These are phyloP conservation scores for Tuber indicum DNA, from an alignment of 495 filamentous ascomycete genomes.

Conservation along the genomic window DNA sequence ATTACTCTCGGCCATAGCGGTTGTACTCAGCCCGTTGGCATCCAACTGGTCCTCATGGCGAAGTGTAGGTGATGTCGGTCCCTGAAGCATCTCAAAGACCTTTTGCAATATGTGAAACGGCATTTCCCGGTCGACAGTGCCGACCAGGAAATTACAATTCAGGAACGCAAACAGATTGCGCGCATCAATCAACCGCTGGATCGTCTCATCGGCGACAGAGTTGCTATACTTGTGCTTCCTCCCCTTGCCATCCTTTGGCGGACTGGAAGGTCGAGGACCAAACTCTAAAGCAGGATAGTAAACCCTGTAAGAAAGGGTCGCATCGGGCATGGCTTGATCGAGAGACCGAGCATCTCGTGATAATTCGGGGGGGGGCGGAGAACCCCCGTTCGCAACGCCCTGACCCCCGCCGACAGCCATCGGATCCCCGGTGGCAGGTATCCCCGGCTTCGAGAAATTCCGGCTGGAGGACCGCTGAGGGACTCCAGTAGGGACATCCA, in stretches of 20 bases:
- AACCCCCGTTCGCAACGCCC: constrained; percentile 19
- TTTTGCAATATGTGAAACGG: constrained; percentile 59
- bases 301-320: constrained; percentile 39
- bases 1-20: constrained; percentile 53
- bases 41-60: constrained; percentile 26
- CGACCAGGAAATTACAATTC: constrained; percentile 69
- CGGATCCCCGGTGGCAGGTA: background rate
- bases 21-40: constrained; percentile 3
- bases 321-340: constrained; percentile 54
- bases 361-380: constrained; percentile 30
- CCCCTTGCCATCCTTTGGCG: constrained; percentile 14
- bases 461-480: constrained; percentile 7
- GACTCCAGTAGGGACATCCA: constrained; percentile 37
- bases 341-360: constrained; percentile 45
- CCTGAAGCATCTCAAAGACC: constrained; percentile 24
- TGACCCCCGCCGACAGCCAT: constrained; percentile 3
- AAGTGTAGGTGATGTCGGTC: constrained; percentile 17
- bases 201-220: constrained; percentile 54
- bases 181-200: constrained; percentile 61
- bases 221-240: constrained; percentile 39
- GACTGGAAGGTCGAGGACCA: constrained; percentile 43
- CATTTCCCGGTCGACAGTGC: constrained; percentile 59
- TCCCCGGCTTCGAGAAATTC: constrained; percentile 6
- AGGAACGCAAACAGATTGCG: constrained; percentile 92
- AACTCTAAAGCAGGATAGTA: constrained; percentile 49